Evolutionary conservation across 805 yeast species (phyloP), one percentile per base, ranked within the genome.

Genomic region (Cyberlindnera galapagoensis): DNA sequence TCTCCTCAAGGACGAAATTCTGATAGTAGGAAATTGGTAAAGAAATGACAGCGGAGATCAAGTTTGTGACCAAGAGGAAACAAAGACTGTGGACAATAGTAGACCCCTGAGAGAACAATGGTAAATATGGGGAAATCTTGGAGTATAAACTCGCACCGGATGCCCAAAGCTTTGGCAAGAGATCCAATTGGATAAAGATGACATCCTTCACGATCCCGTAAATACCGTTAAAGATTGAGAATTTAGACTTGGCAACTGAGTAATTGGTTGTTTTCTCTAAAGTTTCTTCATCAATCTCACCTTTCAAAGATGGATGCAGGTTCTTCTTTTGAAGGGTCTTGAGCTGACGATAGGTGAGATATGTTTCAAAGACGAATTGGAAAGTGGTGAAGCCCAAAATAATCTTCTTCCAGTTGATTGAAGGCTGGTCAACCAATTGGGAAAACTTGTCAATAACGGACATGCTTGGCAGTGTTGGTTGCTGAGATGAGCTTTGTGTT

Each of bases 1-100:
- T 75, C 56, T 90, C 95, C 60, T 92, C 98, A 46, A 92, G 67
- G 11, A 87, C 88, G 62, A 92, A 92, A 47, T 81, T 80, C 36
- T 71, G 64, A 59, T 87, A 88, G 55, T 81, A 77, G 8, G 77
- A 66, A 15, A 78, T 52, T 4, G 98, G 98, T 34, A 82, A 54
- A 4, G 73, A 65, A 19, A 76, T 37, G 3, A 85, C 31, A 3
- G 78, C 63, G 7, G 78, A 63, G 27, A 77, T 38, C 16, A 65
- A 33, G 20, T 75, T 62, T 47, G 74, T 62, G 17, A 67, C 65
- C 26, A 74, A 61, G 45, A 76, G 57, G 50, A 84, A 78, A 39
- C 76, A 70, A 35, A 87, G 60, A 23, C 94, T 78, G 45, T 82
- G 90, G 12, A 84, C 69, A 49, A 83, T 74, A 21, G 73, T 63